Conservation (phyloP, 1,139 yeast genomes). For the Taiozyma sp. region DNA sequence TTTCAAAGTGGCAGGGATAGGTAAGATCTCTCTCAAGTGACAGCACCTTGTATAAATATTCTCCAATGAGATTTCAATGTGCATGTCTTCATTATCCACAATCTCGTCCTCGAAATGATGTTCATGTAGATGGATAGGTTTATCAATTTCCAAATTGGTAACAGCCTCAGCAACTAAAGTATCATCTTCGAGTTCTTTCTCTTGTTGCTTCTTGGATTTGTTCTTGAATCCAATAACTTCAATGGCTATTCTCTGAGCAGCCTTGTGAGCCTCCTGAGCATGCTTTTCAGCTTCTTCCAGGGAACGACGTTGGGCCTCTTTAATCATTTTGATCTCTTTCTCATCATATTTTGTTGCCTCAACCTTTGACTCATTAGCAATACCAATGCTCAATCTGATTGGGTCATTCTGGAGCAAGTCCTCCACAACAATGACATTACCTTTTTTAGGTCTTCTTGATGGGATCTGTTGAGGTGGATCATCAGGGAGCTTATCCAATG, state of each 20-base stretch:
- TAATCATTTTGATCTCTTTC: constrained; percentile 47
- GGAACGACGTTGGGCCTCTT: constrained; percentile 52
- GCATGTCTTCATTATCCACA: constrained; percentile 15
- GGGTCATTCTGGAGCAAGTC: constrained; percentile 55
- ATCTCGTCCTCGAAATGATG: constrained; percentile 43
- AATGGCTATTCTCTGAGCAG: constrained; percentile 63
- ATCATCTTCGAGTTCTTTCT: constrained; percentile 22
- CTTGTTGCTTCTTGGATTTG: constrained; percentile 8
- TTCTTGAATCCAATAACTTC: constrained; percentile 48
- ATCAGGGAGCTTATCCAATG: constrained; percentile 57
- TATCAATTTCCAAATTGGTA: constrained; percentile 41
- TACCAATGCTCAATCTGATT: constrained; percentile 62
- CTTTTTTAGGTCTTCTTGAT: constrained; percentile 74
- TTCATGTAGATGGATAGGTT: constrained; percentile 68
- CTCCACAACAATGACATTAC: constrained; percentile 75
- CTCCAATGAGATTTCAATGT: constrained; percentile 49
- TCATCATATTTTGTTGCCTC: constrained; percentile 37
- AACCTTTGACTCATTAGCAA: constrained; percentile 31
- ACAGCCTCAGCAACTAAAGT: constrained; percentile 19
- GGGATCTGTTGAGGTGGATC: constrained; percentile 98
- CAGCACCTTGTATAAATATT: constrained; percentile 87
- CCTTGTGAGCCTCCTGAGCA: constrained; percentile 68
- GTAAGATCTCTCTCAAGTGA: constrained; percentile 86
- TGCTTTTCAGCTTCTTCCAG: constrained; percentile 62
- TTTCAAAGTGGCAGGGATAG: constrained; percentile 85